Base-by-base conservation (phyloP, 768 basidiomycete species). In the Boletus reticulatus region DNA sequence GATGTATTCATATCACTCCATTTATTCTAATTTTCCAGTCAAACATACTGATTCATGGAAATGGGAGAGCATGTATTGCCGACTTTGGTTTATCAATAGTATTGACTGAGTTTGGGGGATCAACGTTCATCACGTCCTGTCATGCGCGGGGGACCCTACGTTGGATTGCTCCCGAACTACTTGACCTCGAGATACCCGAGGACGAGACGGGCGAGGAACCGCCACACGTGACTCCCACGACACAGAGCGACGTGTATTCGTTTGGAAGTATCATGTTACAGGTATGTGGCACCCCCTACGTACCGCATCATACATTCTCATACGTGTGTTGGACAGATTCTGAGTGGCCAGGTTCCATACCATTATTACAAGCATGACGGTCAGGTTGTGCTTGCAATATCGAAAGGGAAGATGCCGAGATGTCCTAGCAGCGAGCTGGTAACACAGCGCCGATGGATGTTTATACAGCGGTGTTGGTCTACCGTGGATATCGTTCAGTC, bases 41-140 rank as follows among this genome's bases (percentile, higher is more conserved):
- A 32, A 80, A 80, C 53, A 71, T 80, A 19, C 72, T 80, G 14
- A 69, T 79, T 16, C 71, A 71, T 6, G 65, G 64, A 11, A 52
- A 63, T 3, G 67, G 70, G 4, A 29, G 29, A 29, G 29, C 29
- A 9, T 29, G 29, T 9, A 29, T 29, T 29, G 24, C 24, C 24
- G 24, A 24, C 24, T 24, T 24, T 24, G 24, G 24, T 24, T 6
- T 24, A 24, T 24, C 24, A 6, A 24, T 24, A 63, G 67, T 63
- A 4, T 37, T 57, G 24, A 46, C 42, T 3, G 56, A 54, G n/a
- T 46, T 61, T 4, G 42, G 24, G 6, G 52, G 46, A 9, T 38
- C 41, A 14, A 54, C 55, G 10, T 59, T 62, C 43, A 46, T 53
- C 12, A 51, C 65, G 13, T 64, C 62, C 7, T 38, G 67, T 17